Percentiles rank a stretch among this genome's conserved stretches.
phyloP scores from a whole-genome alignment of 2,329 filamentous ascomycete genomes.

The Apiospora aurea region DNA sequence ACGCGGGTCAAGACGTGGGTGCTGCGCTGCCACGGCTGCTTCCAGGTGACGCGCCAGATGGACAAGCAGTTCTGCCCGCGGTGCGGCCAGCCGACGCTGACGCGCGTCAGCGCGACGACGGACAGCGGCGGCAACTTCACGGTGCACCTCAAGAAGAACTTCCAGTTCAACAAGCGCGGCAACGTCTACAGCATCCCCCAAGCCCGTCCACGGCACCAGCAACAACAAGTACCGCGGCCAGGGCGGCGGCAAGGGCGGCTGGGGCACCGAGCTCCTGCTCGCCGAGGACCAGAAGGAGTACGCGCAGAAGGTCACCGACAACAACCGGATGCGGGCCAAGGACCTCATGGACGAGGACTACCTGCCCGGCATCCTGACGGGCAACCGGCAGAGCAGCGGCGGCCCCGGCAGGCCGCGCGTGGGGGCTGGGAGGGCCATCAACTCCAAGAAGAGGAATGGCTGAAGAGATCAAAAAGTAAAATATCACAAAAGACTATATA shows the following conservation, averaged over 20 bases:
- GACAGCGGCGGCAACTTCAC: slow-evolving; percentile 81
- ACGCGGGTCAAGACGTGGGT: slow-evolving; percentile 87
- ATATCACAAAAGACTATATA: not conserved
- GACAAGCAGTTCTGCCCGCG: slow-evolving; percentile 89
- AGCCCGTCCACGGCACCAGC: slow-evolving; percentile 78
- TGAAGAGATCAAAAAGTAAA: not conserved
- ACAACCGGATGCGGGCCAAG: slow-evolving; percentile 72
- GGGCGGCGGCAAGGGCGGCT: slow-evolving; percentile 83
- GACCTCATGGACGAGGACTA: slow-evolving; percentile 97
- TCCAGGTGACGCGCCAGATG: slow-evolving; percentile 84
- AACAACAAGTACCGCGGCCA: slow-evolving; percentile 74
- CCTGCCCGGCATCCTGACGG: slow-evolving; percentile 83
- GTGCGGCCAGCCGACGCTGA: slow-evolving; percentile 88
- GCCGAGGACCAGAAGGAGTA: slow-evolving; percentile 98
- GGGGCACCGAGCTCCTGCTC: slow-evolving; percentile 84
- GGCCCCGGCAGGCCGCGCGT: slow-evolving; percentile 76
- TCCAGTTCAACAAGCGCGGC: slow-evolving; percentile 93
- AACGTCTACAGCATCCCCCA: slow-evolving; percentile 94
- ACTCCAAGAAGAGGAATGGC: slow-evolving; percentile 72
- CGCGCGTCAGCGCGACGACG: slow-evolving; percentile 85
- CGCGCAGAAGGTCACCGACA: slow-evolving; percentile 65
- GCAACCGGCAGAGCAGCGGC: slow-evolving; percentile 67
- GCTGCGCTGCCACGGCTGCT: slow-evolving; percentile 93
- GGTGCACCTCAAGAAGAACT: slow-evolving; percentile 90
- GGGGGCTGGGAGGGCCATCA: slow-evolving; percentile 86